These are phyloP conservation scores for Rhododendron vialii DNA, from an alignment of 148 eudicot genomes.

Conservation along the genomic window DNA sequence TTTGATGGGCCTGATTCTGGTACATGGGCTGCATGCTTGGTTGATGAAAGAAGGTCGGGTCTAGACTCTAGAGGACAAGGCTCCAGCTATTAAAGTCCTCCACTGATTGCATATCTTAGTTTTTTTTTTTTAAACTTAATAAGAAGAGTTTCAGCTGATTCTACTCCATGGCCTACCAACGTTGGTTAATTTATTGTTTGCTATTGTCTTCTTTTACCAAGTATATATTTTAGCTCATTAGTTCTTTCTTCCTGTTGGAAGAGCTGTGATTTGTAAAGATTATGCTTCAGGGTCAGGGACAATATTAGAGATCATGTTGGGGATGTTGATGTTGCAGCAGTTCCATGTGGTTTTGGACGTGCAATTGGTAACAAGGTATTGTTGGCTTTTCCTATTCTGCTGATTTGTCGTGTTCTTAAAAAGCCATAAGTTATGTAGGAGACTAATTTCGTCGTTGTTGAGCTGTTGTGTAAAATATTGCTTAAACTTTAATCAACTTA, in stretches of 20 bases:
- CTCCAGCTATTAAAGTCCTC: background rate
- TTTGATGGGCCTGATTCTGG: background rate
- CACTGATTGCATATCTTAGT: background rate
- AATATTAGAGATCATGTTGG: slow-evolving; percentile 60
- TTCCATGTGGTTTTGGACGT: slow-evolving; percentile 93
- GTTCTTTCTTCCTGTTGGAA: background rate
- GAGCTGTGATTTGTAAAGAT: slow-evolving; percentile 10
- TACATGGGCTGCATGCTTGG: background rate
- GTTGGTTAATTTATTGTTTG: background rate
- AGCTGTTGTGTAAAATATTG: background rate
- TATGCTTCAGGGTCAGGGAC: slow-evolving; percentile 67
- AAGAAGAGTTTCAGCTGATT: background rate
- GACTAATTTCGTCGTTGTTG: background rate
- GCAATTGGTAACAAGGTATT: slow-evolving; percentile 95
- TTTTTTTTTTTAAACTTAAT: background rate
- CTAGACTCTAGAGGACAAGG: background rate
- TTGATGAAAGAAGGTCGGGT: background rate
- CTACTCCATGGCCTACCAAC: background rate
- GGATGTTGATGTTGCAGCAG: slow-evolving; percentile 90
- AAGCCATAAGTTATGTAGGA: background rate
- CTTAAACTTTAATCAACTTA: background rate
- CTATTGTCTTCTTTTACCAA: background rate
- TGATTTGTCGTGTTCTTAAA: background rate
- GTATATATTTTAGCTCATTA: background rate
- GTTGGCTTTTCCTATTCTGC: slow-evolving; percentile 6